phyloP scores from a whole-genome alignment of 1,139 yeast genomes.

The Candida sanyaensis region DNA sequence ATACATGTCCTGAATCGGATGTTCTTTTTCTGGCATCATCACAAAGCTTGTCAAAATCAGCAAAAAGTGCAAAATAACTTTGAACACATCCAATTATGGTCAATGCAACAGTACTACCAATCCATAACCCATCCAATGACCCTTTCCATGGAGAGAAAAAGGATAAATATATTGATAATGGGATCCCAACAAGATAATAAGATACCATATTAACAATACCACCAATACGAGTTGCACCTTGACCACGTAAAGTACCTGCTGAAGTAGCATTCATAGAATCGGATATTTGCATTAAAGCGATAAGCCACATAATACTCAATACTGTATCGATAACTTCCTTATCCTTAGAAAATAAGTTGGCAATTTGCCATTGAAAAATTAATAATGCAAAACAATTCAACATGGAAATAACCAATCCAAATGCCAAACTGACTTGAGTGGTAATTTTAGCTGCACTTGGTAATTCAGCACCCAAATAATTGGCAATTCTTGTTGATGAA shows the following conservation, averaged over 20 bases:
- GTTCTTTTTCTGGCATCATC: slow-evolving; percentile 46
- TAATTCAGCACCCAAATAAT: slow-evolving; percentile 57
- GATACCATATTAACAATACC: slow-evolving; percentile 56
- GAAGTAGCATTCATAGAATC: slow-evolving; percentile 61
- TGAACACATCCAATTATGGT: slow-evolving; percentile 55
- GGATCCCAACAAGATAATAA: slow-evolving; percentile 56
- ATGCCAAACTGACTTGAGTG: slow-evolving; percentile 45
- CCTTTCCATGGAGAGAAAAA: slow-evolving; percentile 48
- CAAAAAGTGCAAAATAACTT: slow-evolving; percentile 42
- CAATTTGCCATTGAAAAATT: slow-evolving; percentile 38
- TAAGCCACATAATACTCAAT: slow-evolving; percentile 48
- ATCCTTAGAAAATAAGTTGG: slow-evolving; percentile 42
- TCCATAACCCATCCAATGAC: slow-evolving; percentile 54
- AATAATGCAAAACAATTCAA: slow-evolving; percentile 43
- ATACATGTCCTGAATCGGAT: slow-evolving; percentile 14
- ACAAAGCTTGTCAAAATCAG: slow-evolving; percentile 41
- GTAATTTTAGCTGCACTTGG: slow-evolving; percentile 47
- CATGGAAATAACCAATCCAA: slow-evolving; percentile 44
- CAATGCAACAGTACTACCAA: slow-evolving; percentile 53
- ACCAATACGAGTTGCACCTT: slow-evolving; percentile 60
- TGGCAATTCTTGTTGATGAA: slow-evolving; percentile 59
- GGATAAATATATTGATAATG: slow-evolving; percentile 49
- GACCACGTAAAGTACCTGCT: slow-evolving; percentile 63
- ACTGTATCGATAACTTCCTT: slow-evolving; percentile 43
- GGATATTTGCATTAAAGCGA: slow-evolving; percentile 57